Evolutionary conservation across 2,329 filamentous ascomycete species (phyloP).

Genomic region (Dendryphion nanum): DNA sequence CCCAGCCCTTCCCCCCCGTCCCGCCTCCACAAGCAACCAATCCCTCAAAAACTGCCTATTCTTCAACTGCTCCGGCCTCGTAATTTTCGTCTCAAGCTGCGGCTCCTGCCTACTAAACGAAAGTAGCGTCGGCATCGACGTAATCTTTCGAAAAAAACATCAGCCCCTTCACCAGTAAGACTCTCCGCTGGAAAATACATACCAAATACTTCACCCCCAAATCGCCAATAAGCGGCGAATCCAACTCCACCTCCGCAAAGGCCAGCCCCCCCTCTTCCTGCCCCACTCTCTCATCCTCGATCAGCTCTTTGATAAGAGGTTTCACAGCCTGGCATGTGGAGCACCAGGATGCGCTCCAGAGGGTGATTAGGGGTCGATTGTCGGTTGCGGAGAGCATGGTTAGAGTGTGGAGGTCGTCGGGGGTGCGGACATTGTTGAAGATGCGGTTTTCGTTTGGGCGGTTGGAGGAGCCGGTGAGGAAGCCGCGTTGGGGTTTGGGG

Average conservation of each 20-base stretch:
- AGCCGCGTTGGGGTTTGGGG: slow-evolving; percentile 1
- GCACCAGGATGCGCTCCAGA: slow-evolving; percentile 53
- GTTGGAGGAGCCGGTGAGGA: slow-evolving; percentile 7
- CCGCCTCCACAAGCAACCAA: slow-evolving; percentile 51
- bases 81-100: slow-evolving; percentile 48
- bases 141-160: slow-evolving; percentile 32
- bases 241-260: slow-evolving; percentile 50
- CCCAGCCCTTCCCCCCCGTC: slow-evolving; percentile 43
- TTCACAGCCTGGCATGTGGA: slow-evolving; percentile 43
- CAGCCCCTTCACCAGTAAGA: slow-evolving; percentile 1
- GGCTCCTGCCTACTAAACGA: slow-evolving; percentile 52
- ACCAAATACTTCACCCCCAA: slow-evolving; percentile 43
- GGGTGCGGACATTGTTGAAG: slow-evolving; percentile 44
- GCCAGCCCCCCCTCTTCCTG: slow-evolving; percentile 46
- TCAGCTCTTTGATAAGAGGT: slow-evolving; percentile 42
- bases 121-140: slow-evolving; percentile 49
- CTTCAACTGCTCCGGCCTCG: slow-evolving; percentile 46
- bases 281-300: slow-evolving; percentile 45
- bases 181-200: slow-evolving; percentile 1
- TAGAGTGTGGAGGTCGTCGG: slow-evolving; percentile 49
- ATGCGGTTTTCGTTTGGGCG: slow-evolving; percentile 26
- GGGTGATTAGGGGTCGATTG: slow-evolving; percentile 46
- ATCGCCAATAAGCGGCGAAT: slow-evolving; percentile 44
- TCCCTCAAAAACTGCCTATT: slow-evolving; percentile 43
- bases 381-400: slow-evolving; percentile 47